Percentiles rank a stretch among this genome's conserved stretches.
Evolutionary conservation across 169 alveolate species (phyloP).

Genomic region (Fabrea salina): DNA sequence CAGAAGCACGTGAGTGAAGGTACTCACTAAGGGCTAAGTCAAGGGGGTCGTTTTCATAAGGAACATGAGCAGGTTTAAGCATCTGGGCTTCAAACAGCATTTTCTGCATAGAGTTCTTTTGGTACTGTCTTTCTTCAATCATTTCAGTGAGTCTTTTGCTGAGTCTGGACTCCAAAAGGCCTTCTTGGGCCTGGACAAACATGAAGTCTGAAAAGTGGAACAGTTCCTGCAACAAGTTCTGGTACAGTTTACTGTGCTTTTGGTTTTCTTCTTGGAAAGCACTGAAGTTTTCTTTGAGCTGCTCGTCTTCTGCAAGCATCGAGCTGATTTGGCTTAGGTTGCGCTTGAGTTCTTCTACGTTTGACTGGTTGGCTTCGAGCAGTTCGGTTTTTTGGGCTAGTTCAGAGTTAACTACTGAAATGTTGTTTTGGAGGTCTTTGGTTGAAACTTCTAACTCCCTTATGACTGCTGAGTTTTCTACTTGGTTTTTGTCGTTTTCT

Average conservation of each 20-base stretch:
- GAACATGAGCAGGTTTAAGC: constrained; percentile 41
- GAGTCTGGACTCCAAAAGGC: not conserved
- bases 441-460: not conserved
- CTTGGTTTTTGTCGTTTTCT: not conserved
- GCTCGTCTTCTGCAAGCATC: not conserved
- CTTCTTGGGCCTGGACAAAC: constrained; percentile 11
- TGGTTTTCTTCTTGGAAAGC: not conserved
- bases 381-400: not conserved
- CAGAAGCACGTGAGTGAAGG: not conserved
- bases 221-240: constrained; percentile 1
- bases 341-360: not conserved
- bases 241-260: not conserved
- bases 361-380: not conserved
- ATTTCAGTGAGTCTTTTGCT: constrained; percentile 5
- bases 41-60: constrained; percentile 40
- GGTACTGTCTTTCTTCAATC: constrained; percentile 18
- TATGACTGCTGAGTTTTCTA: not conserved
- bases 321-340: not conserved
- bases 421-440: not conserved
- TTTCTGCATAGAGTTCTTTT: constrained; percentile 11
- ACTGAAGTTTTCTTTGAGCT: not conserved
- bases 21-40: constrained; percentile 32
- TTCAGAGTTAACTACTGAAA: not conserved
- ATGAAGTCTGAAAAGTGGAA: not conserved
- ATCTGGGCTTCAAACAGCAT: constrained; percentile 32